A percentile compares a stretch with the other conserved stretches of the same genome.
These are phyloP conservation scores for Podaxis sp. DNA, from an alignment of 768 basidiomycete species.

Conservation along the genomic window DNA sequence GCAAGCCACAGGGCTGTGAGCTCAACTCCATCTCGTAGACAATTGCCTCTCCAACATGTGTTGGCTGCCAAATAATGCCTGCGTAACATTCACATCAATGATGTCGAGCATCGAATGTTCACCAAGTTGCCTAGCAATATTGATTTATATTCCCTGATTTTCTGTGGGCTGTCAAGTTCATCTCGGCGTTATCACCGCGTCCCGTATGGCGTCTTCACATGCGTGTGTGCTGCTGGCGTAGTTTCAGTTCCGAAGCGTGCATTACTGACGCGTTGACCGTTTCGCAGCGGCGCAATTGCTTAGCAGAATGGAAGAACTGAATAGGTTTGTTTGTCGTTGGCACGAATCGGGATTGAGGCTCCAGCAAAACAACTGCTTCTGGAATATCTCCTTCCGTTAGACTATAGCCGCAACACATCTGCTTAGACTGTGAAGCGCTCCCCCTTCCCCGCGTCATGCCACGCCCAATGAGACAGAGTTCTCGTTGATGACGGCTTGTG, in stretches of 20 bases:
- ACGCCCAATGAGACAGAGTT: neutral
- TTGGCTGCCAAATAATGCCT: neutral
- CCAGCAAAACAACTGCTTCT: slow-evolving; percentile 1
- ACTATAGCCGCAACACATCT: neutral
- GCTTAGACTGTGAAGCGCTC: neutral
- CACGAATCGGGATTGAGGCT: neutral
- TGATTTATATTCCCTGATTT: neutral
- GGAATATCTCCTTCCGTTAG: neutral
- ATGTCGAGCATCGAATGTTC: neutral
- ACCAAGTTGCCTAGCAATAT: slow-evolving; percentile 10
- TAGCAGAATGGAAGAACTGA: slow-evolving; percentile 5
- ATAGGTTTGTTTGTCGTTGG: neutral
- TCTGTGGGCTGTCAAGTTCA: neutral
- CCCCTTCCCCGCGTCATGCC: neutral
- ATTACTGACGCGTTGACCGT: neutral
- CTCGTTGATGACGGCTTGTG: neutral
- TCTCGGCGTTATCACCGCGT: neutral
- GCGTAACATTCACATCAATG: slow-evolving; percentile 1
- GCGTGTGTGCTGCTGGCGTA: no score
- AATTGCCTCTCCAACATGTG: neutral
- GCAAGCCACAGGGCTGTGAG: neutral
- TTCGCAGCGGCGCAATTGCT: neutral
- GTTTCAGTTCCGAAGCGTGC: neutral
- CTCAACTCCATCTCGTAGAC: neutral
- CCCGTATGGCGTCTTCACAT: neutral